Conservation (phyloP, 768 basidiomycete genomes). For the Russula earlei region DNA sequence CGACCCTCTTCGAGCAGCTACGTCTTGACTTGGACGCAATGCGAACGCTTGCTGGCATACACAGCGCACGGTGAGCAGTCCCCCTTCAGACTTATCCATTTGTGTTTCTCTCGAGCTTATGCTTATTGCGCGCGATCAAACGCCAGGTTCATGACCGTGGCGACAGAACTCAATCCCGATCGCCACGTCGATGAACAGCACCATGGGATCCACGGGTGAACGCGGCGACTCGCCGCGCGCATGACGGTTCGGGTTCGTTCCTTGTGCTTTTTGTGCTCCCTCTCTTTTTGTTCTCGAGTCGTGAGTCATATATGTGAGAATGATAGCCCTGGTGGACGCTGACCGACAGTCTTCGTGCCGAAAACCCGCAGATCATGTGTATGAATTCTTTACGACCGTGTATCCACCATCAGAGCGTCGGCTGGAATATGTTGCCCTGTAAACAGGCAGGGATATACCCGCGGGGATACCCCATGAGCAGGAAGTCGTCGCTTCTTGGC, state of each 20-base stretch:
- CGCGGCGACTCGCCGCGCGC: not conserved
- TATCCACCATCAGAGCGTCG: conserved; percentile 8
- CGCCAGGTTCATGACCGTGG: conserved; percentile 42
- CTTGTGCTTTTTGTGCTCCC: not conserved
- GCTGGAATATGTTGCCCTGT: conserved; percentile 8
- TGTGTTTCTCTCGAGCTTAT: not conserved
- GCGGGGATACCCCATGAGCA: conserved; percentile 14
- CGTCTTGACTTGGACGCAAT: conserved; percentile 71
- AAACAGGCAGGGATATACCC: conserved; percentile 9
- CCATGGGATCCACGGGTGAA: not conserved
- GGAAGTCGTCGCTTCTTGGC: conserved; percentile 3
- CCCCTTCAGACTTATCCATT: not conserved
- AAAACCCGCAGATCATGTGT: conserved; percentile 6
- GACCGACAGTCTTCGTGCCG: conserved; percentile 5
- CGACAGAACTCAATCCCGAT: conserved; percentile 34
- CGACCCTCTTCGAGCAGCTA: conserved; percentile 67
- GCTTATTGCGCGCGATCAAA: not conserved
- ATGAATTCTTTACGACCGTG: conserved; percentile 2
- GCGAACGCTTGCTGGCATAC: conserved; percentile 66
- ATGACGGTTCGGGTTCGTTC: not conserved
- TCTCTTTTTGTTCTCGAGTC: not conserved
- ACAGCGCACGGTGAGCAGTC: conserved; percentile 64
- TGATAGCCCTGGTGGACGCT: conserved; percentile 3
- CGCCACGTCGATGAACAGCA: conserved; percentile 8
- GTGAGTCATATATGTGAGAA: conserved; percentile 1